A percentile compares a stretch with the other conserved stretches of the same genome.
phyloP scores from a whole-genome alignment of 495 filamentous ascomycete species.

The Monascus purpureus region DNA sequence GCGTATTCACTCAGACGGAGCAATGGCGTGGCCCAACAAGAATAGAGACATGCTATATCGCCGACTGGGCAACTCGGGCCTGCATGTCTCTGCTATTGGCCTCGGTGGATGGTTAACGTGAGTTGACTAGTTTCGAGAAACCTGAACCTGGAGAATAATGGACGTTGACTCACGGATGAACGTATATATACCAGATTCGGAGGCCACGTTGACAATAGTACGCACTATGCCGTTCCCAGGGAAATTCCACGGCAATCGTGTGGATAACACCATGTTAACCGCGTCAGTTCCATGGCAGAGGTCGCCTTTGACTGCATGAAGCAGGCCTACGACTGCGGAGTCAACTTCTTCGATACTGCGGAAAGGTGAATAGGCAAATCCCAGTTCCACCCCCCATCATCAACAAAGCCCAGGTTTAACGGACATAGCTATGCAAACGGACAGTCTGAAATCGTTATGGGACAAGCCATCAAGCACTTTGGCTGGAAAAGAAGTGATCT shows the following conservation, averaged over 20 bases:
- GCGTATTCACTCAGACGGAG: not conserved
- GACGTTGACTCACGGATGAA: too few species aligned
- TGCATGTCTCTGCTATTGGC: constrained; percentile 55
- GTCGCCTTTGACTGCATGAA: constrained; percentile 55
- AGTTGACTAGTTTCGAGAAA: constrained; percentile 2
- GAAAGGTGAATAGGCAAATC: too few species aligned
- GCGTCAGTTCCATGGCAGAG: too few species aligned
- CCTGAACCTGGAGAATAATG: too few species aligned
- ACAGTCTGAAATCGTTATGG: constrained; percentile 62
- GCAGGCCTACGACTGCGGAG: constrained; percentile 58
- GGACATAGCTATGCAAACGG: constrained; percentile 46
- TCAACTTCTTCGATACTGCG: constrained; percentile 58
- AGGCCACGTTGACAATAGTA: constrained; percentile 10
- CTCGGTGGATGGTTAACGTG: constrained; percentile 46
- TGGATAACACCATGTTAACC: too few species aligned
- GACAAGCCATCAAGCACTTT: constrained; percentile 46
- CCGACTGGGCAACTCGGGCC: constrained; percentile 50
- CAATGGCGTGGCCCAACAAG: constrained; percentile 17
- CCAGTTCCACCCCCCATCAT: too few species aligned
- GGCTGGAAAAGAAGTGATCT: constrained; percentile 65
- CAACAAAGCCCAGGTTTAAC: constrained; percentile 14
- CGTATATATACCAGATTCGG: constrained; percentile 6
- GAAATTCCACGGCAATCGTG: too few species aligned
- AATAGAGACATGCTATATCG: constrained; percentile 49
- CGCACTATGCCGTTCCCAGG: too few species aligned